phyloP scores from a whole-genome alignment of 2,329 filamentous ascomycete species.

The Exophiala viscosa region DNA sequence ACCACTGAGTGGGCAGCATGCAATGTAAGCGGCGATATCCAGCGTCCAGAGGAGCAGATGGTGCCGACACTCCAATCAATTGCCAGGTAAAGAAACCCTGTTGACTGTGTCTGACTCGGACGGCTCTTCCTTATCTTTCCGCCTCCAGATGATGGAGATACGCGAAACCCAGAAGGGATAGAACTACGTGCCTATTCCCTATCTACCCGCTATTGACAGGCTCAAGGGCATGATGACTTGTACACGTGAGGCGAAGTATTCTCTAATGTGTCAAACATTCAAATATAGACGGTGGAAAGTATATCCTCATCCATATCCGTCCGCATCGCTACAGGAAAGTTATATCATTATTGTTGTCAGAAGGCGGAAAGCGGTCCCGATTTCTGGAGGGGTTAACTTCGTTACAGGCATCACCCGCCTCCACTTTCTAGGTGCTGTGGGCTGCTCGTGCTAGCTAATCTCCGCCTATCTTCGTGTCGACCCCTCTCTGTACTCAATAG shows the following conservation, averaged over 20 bases:
- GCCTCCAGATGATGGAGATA: background rate
- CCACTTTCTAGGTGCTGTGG: no score
- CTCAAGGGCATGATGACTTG: background rate
- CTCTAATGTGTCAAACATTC: background rate
- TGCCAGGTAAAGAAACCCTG: background rate
- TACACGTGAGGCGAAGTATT: background rate
- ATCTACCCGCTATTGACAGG: slow-evolving; percentile 1
- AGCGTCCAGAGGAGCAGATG: background rate
- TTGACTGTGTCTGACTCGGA: background rate
- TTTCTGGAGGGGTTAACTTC: no score
- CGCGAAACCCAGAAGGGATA: background rate
- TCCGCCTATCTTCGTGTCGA: no score
- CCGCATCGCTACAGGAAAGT: background rate
- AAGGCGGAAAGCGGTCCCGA: no score
- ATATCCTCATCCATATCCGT: background rate
- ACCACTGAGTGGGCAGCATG: no score
- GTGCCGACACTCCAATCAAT: background rate
- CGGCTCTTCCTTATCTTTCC: background rate
- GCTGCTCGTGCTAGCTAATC: no score
- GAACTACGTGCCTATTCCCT: background rate
- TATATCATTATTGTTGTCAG: no score
- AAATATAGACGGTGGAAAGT: background rate
- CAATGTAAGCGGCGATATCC: background rate
- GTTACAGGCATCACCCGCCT: no score
- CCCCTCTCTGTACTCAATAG: no score